Percentiles rank a stretch among this genome's conserved stretches.
These are phyloP conservation scores for Apiospora koreana DNA, from an alignment of 2,329 filamentous ascomycete genomes.

Conservation along the genomic window DNA sequence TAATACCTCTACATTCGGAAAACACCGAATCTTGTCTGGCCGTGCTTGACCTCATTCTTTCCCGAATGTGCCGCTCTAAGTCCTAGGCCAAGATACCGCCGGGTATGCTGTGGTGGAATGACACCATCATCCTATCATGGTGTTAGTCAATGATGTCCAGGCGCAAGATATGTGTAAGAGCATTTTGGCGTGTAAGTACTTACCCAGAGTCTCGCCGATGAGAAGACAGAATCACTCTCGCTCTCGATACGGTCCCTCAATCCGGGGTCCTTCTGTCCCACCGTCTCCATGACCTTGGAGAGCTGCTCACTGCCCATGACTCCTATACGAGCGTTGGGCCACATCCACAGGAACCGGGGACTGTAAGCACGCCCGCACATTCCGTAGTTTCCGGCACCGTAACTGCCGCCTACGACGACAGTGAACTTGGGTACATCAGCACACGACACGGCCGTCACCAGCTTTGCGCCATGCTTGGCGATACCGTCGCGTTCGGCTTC, in stretches of 20 bases:
- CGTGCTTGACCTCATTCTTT: conserved; percentile 59
- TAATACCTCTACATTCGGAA: conserved; percentile 69
- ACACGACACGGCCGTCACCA: conserved; percentile 92
- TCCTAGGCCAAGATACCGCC: conserved; percentile 71
- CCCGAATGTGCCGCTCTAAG: conserved; percentile 72
- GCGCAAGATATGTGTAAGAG: conserved; percentile 13
- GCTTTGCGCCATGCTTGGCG: conserved; percentile 95
- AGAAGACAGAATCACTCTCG: conserved; percentile 88
- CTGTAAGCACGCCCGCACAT: conserved; percentile 96
- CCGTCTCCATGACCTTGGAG: conserved; percentile 89
- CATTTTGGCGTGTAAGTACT: conserved; percentile 28
- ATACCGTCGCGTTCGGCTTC: conserved; percentile 94
- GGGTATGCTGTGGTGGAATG: conserved; percentile 75
- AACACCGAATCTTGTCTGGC: conserved; percentile 73
- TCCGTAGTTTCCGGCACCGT: conserved; percentile 95
- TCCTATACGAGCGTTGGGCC: conserved; percentile 94
- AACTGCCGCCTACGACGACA: conserved; percentile 89
- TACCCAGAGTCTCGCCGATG: conserved; percentile 86
- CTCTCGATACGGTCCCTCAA: conserved; percentile 82
- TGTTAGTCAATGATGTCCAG: neutral
- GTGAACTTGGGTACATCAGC: conserved; percentile 96
- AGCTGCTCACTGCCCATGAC: conserved; percentile 97
- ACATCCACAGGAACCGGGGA: conserved; percentile 93
- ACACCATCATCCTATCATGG: conserved; percentile 68
- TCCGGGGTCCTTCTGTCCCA: conserved; percentile 81